Evolutionary conservation across 352 stramenopile species (phyloP).

Genomic region (Globisporangium camurandrum): DNA sequence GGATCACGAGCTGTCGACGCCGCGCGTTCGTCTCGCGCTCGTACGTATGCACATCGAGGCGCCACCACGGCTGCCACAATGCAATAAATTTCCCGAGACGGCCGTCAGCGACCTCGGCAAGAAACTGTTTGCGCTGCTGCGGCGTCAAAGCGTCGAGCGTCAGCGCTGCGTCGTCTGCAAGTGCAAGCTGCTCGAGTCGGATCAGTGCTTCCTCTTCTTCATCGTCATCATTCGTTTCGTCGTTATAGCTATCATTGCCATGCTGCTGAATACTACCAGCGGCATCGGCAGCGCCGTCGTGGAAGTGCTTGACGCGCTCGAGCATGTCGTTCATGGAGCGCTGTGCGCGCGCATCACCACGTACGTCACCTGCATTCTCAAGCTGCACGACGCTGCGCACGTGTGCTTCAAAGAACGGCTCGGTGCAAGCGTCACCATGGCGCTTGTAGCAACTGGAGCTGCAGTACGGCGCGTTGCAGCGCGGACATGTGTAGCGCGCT

Average conservation of each 20-base stretch:
- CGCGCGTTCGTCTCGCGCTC: slow-evolving; percentile 32
- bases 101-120: slow-evolving; percentile 55
- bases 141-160: slow-evolving; percentile 56
- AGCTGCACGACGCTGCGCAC: slow-evolving; percentile 51
- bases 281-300: slow-evolving; percentile 22
- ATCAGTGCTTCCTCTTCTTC: slow-evolving; percentile 17
- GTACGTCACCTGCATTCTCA: slow-evolving; percentile 9
- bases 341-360: slow-evolving; percentile 18
- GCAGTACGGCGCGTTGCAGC: slow-evolving; percentile 76
- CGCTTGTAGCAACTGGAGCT: slow-evolving; percentile 67
- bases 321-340: slow-evolving; percentile 38
- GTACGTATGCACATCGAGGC: slow-evolving; percentile 35
- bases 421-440: slow-evolving; percentile 63
- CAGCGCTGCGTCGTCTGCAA: slow-evolving; percentile 38
- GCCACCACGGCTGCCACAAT: slow-evolving; percentile 75
- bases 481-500: slow-evolving; percentile 77
- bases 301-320: slow-evolving; percentile 46
- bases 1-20: slow-evolving; percentile 37
- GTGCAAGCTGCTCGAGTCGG: slow-evolving; percentile 29
- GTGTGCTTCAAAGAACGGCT: slow-evolving; percentile 72
- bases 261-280: background rate
- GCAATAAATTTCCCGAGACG: slow-evolving; percentile 51
- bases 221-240: slow-evolving; percentile 5
- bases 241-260: background rate
- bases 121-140: slow-evolving; percentile 47